Evolutionary conservation across 176 grass and related monocot species (phyloP).

Genomic region (Musa acuminata): DNA sequence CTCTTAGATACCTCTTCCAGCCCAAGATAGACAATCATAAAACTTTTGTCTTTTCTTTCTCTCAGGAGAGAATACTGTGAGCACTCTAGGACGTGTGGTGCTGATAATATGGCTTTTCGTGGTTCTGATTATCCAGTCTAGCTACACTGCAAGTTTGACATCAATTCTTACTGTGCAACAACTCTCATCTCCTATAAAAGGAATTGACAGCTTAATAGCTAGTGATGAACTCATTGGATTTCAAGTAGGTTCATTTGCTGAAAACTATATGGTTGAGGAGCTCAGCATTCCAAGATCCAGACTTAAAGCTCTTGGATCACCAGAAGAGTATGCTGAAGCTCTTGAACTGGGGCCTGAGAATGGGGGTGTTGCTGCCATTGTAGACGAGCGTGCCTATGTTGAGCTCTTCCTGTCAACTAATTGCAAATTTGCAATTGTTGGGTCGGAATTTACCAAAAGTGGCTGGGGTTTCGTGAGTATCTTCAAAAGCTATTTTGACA

Average conservation of each 20-base stretch:
- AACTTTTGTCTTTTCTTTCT: conserved; percentile 3
- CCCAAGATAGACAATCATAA: neutral
- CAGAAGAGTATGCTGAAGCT: conserved; percentile 50
- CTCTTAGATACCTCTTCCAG: conserved; percentile 6
- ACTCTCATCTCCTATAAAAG: conserved; percentile 69
- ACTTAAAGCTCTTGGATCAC: conserved; percentile 55
- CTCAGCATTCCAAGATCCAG: conserved; percentile 60
- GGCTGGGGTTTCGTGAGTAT: conserved; percentile 99
- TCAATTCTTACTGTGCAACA: conserved; percentile 95
- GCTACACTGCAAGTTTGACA: conserved; percentile 94
- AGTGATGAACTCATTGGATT: conserved; percentile 66
- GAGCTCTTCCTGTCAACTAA: conserved; percentile 59
- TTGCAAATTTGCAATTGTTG: conserved; percentile 69
- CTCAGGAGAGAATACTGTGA: conserved; percentile 77
- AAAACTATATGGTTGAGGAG: conserved; percentile 86
- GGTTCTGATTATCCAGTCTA: conserved; percentile 93
- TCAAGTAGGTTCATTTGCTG: conserved; percentile 77
- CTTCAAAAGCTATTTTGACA: neutral
- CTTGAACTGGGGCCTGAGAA: conserved; percentile 60
- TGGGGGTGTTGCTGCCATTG: conserved; percentile 73
- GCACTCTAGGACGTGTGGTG: conserved; percentile 65
- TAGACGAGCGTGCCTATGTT: conserved; percentile 76
- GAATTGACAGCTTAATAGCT: conserved; percentile 57
- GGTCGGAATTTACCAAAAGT: conserved; percentile 75
- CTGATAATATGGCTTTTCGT: conserved; percentile 96